A percentile compares a stretch with the other conserved stretches of the same genome.
These are phyloP conservation scores for Pseudonectria buxi DNA, from an alignment of 2,329 filamentous ascomycete genomes.

Conservation along the genomic window DNA sequence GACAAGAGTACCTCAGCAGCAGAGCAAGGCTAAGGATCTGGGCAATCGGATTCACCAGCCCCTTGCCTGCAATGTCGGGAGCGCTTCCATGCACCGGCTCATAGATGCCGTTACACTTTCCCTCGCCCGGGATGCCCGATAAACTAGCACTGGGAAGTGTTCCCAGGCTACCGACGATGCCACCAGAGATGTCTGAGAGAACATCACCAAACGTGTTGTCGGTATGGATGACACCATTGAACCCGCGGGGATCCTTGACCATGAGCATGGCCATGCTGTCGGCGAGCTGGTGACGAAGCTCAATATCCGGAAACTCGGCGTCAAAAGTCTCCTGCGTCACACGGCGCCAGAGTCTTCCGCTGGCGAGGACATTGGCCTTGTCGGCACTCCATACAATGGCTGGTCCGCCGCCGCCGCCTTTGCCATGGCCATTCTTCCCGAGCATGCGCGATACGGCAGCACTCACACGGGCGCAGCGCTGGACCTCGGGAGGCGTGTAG, in stretches of 20 bases:
- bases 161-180: conserved; percentile 39
- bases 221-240: conserved; percentile 42
- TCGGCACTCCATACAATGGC: conserved; percentile 41
- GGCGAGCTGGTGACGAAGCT: conserved; percentile 38
- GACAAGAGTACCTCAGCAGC: conserved; percentile 68
- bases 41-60: conserved; percentile 66
- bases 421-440: conserved; percentile 16
- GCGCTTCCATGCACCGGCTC: conserved; percentile 71
- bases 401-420: conserved; percentile 24
- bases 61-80: conserved; percentile 67
- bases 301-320: conserved; percentile 36
- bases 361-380: conserved; percentile 48
- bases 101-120: conserved; percentile 62
- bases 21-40: conserved; percentile 66
- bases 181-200: conserved; percentile 38
- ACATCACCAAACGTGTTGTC: conserved; percentile 45
- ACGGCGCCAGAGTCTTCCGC: conserved; percentile 40
- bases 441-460: conserved; percentile 36
- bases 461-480: conserved; percentile 39
- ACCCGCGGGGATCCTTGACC: conserved; percentile 38
- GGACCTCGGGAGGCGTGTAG: conserved; percentile 38
- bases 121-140: conserved; percentile 32
- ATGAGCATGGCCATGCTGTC: conserved; percentile 43
- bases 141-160: conserved; percentile 39
- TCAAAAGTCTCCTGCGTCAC: conserved; percentile 35